These are phyloP conservation scores for Pythium volutum DNA, from an alignment of 352 stramenopile genomes.

Conservation along the genomic window DNA sequence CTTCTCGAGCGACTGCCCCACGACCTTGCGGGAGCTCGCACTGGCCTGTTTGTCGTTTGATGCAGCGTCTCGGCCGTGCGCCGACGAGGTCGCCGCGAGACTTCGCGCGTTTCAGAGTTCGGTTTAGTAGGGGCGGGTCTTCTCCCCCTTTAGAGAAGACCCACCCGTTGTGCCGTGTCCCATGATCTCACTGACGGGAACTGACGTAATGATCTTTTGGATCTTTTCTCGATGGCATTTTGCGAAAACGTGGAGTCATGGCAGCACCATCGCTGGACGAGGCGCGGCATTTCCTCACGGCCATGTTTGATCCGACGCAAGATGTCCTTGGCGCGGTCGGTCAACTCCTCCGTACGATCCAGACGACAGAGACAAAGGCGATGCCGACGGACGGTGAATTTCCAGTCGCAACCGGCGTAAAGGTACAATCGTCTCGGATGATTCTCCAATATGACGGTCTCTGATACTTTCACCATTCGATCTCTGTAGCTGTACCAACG, in stretches of 20 bases:
- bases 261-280: background rate
- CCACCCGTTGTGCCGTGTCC: too few species aligned
- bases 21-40: constrained; percentile 6
- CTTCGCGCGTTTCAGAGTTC: background rate
- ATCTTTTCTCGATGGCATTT: too few species aligned
- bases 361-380: background rate
- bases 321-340: background rate
- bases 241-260: too few species aligned
- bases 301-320: background rate
- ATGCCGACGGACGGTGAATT: background rate
- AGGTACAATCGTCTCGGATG: background rate
- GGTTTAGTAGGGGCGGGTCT: too few species aligned
- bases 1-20: constrained; percentile 8
- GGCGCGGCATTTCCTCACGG: background rate
- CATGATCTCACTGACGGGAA: too few species aligned
- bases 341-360: background rate
- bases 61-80: background rate
- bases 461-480: background rate
- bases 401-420: background rate
- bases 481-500: background rate
- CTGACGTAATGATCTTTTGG: too few species aligned
- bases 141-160: too few species aligned
- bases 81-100: background rate
- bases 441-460: background rate
- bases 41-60: constrained; percentile 24